phyloP scores from a whole-genome alignment of 2,329 filamentous ascomycete species.

The Triangularia verruculosa region DNA sequence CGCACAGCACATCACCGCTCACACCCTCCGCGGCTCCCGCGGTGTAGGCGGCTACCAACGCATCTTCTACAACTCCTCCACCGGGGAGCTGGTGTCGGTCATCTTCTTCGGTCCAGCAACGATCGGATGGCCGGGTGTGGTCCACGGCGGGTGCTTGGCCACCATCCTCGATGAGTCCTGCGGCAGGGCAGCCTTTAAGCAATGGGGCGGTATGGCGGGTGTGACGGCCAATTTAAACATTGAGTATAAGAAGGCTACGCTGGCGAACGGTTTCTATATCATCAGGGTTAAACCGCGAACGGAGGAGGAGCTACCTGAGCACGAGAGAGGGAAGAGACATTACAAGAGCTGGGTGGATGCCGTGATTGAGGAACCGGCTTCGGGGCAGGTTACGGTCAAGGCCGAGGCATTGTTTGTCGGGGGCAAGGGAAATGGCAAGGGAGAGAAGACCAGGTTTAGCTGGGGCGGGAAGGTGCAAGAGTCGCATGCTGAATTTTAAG shows the following conservation, averaged over 20 bases:
- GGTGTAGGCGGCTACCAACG: conserved; percentile 53
- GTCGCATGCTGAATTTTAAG: conserved; percentile 20
- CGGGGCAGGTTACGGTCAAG: conserved; percentile 56
- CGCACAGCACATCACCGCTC: conserved; percentile 38
- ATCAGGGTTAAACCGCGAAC: conserved; percentile 49
- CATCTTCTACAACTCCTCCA: conserved; percentile 60
- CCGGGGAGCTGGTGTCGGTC: conserved; percentile 59
- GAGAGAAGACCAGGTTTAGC: conserved; percentile 21
- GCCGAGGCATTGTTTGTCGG: conserved; percentile 58
- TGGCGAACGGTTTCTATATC: conserved; percentile 61
- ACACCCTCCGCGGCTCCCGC: conserved; percentile 40
- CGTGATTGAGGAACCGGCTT: conserved; percentile 51
- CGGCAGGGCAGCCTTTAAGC: conserved; percentile 55
- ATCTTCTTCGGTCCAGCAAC: conserved; percentile 65
- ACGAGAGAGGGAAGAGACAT: conserved; percentile 34
- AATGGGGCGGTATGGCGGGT: conserved; percentile 34
- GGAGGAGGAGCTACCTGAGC: conserved; percentile 27
- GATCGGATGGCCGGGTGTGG: conserved; percentile 67
- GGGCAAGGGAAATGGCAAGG: conserved; percentile 40
- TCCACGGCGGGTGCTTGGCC: conserved; percentile 68
- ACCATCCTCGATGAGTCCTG: conserved; percentile 68
- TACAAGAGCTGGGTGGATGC: conserved; percentile 52
- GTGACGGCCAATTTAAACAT: conserved; percentile 58
- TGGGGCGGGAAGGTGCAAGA: conserved; percentile 6
- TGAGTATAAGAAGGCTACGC: conserved; percentile 60